These are phyloP conservation scores for Dactylonectria estremocensis DNA, from an alignment of 2,329 filamentous ascomycete genomes.

Conservation along the genomic window DNA sequence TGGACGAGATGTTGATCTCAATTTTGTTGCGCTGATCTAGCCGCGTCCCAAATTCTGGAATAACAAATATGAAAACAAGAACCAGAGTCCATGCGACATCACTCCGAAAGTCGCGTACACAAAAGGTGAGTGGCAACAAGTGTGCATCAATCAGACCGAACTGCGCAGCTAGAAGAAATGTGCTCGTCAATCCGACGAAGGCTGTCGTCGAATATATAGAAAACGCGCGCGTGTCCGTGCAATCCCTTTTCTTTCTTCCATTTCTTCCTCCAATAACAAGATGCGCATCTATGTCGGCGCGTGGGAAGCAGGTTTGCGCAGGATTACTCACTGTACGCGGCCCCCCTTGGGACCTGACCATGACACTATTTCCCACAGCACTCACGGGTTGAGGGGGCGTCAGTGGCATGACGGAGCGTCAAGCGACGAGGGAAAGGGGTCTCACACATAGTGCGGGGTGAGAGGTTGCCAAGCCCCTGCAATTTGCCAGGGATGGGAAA, in stretches of 20 bases:
- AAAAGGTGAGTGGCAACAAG: not conserved
- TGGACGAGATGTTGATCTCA: no score
- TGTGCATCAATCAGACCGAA: not conserved
- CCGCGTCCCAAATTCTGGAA: no score
- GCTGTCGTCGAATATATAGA: not conserved
- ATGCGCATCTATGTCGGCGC: not conserved
- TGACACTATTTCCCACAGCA: not conserved
- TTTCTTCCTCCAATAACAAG: slow-evolving; percentile 3
- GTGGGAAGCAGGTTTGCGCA: not conserved
- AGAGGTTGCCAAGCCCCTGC: slow-evolving; percentile 11
- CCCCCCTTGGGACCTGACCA: not conserved
- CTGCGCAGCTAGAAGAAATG: not conserved
- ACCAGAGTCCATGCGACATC: no score
- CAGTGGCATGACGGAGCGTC: slow-evolving; percentile 6
- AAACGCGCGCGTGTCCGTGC: not conserved
- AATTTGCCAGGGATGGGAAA: slow-evolving; percentile 11
- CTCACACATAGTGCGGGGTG: slow-evolving; percentile 22
- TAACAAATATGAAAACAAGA: no score
- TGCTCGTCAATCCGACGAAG: not conserved
- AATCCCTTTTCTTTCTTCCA: not conserved
- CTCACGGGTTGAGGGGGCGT: not conserved
- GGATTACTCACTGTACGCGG: not conserved
- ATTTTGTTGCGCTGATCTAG: no score
- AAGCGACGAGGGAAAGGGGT: not conserved
- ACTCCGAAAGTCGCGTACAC: no score